Base-by-base conservation (phyloP, 371 early-diverging fungal species). In the Sporodiniella umbellata region DNA sequence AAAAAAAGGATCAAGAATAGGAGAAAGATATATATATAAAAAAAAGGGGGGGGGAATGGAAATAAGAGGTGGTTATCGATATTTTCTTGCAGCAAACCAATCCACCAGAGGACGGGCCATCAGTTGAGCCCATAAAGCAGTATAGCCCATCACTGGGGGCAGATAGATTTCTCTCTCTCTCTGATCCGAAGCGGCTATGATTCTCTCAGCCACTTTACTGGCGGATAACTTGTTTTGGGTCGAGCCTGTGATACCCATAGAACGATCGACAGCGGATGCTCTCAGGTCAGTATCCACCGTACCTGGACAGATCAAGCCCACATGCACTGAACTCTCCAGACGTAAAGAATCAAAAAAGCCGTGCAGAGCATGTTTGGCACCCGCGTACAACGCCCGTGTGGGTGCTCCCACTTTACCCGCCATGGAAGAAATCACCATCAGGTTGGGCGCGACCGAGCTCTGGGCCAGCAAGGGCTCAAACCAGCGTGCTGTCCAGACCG, bases 331-430 rank as follows among this genome's bases (percentile, higher is more conserved):
- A 2, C 68, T 64, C 56, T 94, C 95, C 56, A 93, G 86, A 0
- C 93, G 76, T 23, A 94, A 56, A 1, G 93, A 82, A 40, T 85
- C 83, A 68, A 94, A 94, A 64, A 88, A 94, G 0, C 93, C 94
- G 25, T 88, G 85, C 7, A 92, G 68, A 0, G 93, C 94, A 57
- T 87, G 87, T 48, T 94, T 94, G 40, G 87, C 81, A 0, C 85
- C 87, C 31, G 86, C 77, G 59, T 94, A 94, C 19, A 94, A 64
- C 4, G 86, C 74, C 8, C 94, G 80, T 8, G 93, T 92, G 0
- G 94, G 94, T 15, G 93, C 88, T 8, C 86, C 87, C 0, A 87
- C 60, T 38, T 84, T 72, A 5, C 90, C 91, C 0, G 92, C 92
- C 70, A 88, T 77, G 11, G 92, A 92, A 0, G 91, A 90, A 4